Base-by-base conservation (phyloP, 2,329 filamentous ascomycete genomes). In the Colletotrichum paranaense region DNA sequence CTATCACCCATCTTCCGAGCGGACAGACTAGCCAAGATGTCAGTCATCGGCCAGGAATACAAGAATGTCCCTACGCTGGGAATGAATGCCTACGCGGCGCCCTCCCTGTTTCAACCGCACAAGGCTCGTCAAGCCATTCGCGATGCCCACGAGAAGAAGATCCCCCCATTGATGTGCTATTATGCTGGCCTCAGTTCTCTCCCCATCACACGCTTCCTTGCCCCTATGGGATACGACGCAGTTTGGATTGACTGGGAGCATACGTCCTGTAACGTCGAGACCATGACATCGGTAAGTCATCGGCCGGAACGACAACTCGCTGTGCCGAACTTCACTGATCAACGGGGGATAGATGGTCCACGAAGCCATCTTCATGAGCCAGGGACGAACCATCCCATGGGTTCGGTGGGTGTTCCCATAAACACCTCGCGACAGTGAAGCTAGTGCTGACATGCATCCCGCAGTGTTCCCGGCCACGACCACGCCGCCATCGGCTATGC, bases 171-270 rank as follows among this genome's bases (percentile, higher is more conserved):
- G n/a, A 72, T 86, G 56, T 82, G 82, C 19, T 84, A 83, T 78
- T 87, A 85, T 73, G 77, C 80, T 9, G 84, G 82, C 26, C 77
- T 87, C 16, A 81, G 81, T 68, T 82, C 81, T 11, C 69, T 85
- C 0, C 82, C 84, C 19, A 76, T 84, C 14, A 81, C 82, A 2
- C 83, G 85, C 30, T 78, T 84, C 62, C 76, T 84, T 19, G 84
- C 86, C 3, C 82, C 83, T 12, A 78, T 87, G 67, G 83, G 83
- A 2, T 87, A 79, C 64, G 86, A 88, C 73, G 72, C 79, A 9
- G 80, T 85, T 1, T 86, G 83, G 81, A 82, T 87, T 70, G 86
- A 87, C 79, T 86, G 85, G 86, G 86, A 87, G 76, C 86, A 87
- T 77, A 81, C 79, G 8, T 77, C 84, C 3, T 86, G 83, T 76